Evolutionary conservation across 2,329 filamentous ascomycete species (phyloP), one percentile per base, ranked within the genome.

Genomic region (Fragosphaeria purpurea): DNA sequence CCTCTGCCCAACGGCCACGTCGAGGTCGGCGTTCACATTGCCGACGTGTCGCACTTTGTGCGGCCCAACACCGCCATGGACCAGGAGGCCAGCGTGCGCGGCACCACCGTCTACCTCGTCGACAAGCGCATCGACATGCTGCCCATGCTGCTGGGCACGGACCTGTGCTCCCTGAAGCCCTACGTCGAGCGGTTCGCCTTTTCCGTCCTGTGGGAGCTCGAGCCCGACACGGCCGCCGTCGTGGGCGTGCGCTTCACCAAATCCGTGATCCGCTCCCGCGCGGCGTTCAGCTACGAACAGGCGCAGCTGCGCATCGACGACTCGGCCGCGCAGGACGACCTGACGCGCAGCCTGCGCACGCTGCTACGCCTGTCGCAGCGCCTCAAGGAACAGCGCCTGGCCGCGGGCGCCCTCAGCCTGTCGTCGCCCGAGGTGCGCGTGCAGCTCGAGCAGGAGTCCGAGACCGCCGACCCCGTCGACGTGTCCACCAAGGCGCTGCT

Each of bases 121-220:
- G 93, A 98, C 68, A 98, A 98, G 75, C 89, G 93, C 60, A 98
- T 98, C 61, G 94, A 98, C 72, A 98, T 98, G 94, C 77, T 98
- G 66, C 94, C 94, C 1, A 90, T 89, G 77, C 82, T 98, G 35
- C 82, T 98, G 10, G 93, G 93, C 52, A 98, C 93, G 1, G 90
- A 98, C 62, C 75, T 98, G 1, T 98, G 93, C 70, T 98, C 93
- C 0, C 73, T 98, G 22, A 97, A 97, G 67, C 93, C 93, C 0
- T 93, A 96, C 60, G 89, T 98, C n/a, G 93, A 98, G 70, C 86
- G 87, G 8, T 93, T 83, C 62, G 87, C 88, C 33, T 93, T 93
- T 63, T 91, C 86, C 1, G 83, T 85, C 7, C 70, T 91, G 22
- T 93, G 93, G 93, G 91, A 98, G 67, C 74, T 98, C 59, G 86